A percentile compares a stretch with the other conserved stretches of the same genome.
These are phyloP conservation scores for Leptomonas seymouri DNA, from an alignment of 208 protist species.

Conservation along the genomic window DNA sequence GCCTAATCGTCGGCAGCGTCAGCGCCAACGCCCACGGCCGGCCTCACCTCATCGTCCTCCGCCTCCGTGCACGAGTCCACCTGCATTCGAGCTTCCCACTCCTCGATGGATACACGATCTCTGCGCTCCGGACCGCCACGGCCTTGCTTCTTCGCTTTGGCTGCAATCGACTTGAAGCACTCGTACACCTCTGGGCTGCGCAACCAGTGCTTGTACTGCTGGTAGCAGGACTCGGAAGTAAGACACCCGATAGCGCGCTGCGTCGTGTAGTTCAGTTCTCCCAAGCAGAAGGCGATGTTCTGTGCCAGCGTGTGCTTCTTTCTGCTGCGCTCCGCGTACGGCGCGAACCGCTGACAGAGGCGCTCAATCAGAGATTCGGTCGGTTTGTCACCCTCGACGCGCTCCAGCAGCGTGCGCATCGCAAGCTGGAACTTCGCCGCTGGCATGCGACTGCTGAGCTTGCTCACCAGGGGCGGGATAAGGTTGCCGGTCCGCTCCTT, in stretches of 20 bases:
- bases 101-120: constrained; percentile 75
- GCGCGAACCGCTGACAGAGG: constrained; percentile 84
- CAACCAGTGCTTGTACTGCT: constrained; percentile 90
- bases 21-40: neutral
- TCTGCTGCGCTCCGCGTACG: constrained; percentile 78
- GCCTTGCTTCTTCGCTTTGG: constrained; percentile 71
- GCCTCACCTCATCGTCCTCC: constrained; percentile 17
- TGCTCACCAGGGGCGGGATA: constrained; percentile 81
- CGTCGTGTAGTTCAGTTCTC: constrained; percentile 84
- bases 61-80: constrained; percentile 37
- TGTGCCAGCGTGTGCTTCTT: constrained; percentile 68
- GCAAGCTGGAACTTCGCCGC: constrained; percentile 85
- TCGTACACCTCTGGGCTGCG: constrained; percentile 74
- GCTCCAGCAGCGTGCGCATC: constrained; percentile 82
- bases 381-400: constrained; percentile 90
- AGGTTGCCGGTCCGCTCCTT: constrained; percentile 90
- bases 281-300: constrained; percentile 88
- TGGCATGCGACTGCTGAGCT: constrained; percentile 81
- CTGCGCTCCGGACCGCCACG: constrained; percentile 60
- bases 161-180: constrained; percentile 78
- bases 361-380: constrained; percentile 88
- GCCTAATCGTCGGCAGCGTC: neutral
- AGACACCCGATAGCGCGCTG: constrained; percentile 76
- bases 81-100: constrained; percentile 86
- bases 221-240: constrained; percentile 85